These are phyloP conservation scores for Beverwykella pulmonaria DNA, from an alignment of 495 filamentous ascomycete species.

Conservation along the genomic window DNA sequence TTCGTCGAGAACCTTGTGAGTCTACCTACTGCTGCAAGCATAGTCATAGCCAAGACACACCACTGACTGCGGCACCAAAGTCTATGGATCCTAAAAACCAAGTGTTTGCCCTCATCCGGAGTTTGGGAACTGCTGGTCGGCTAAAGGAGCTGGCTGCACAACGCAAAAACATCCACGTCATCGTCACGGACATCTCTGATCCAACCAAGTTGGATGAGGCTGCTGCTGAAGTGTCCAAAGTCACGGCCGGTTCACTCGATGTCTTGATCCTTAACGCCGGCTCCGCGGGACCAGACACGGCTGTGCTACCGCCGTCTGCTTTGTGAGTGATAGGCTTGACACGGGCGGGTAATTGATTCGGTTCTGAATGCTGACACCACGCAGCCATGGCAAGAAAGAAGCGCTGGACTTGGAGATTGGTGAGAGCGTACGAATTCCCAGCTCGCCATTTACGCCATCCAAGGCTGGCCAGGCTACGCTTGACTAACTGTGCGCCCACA, in stretches of 20 bases:
- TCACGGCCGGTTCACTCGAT: slow-evolving; percentile 28
- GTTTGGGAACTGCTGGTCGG: slow-evolving; percentile 23
- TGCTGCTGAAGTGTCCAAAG: slow-evolving; percentile 27
- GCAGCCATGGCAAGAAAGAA: slow-evolving; percentile 24
- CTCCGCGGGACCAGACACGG: slow-evolving; percentile 22
- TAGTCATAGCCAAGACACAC: slow-evolving; percentile 14
- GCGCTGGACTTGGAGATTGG: slow-evolving; percentile 21
- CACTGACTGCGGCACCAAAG: slow-evolving; percentile 24
- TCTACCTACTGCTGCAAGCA: slow-evolving; percentile 6
- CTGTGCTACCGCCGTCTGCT: slow-evolving; percentile 18
- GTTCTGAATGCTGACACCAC: slow-evolving; percentile 10
- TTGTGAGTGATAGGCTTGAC: slow-evolving; percentile 21
- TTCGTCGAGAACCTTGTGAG: slow-evolving; percentile 28
- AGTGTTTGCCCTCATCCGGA: slow-evolving; percentile 31
- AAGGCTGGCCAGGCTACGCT: slow-evolving; percentile 15
- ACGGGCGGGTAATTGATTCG: no score
- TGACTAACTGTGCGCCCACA: no score
- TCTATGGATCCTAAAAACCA: slow-evolving; percentile 25
- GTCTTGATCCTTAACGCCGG: slow-evolving; percentile 34
- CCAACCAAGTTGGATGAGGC: slow-evolving; percentile 23
- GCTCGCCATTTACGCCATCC: slow-evolving; percentile 8
- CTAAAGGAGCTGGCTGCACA: slow-evolving; percentile 28
- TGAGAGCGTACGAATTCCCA: slow-evolving; percentile 24
- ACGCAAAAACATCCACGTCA: slow-evolving; percentile 29
- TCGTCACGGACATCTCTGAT: slow-evolving; percentile 28